Conservation (phyloP, 2,329 filamentous ascomycete genomes). For the Myriosclerotinia curreyana region DNA sequence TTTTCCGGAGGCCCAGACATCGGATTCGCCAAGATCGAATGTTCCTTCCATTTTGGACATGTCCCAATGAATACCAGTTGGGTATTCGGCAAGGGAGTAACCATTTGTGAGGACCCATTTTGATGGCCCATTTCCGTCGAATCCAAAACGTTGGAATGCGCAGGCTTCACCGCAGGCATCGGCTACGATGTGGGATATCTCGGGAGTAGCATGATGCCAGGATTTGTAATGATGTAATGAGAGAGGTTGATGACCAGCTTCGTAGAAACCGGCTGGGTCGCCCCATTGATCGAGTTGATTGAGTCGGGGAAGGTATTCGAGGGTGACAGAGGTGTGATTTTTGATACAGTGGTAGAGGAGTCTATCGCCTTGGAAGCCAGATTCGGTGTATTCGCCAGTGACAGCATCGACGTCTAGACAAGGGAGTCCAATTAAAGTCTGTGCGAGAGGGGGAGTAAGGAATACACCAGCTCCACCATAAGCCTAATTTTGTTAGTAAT, state of each 20-base stretch:
- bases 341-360: slow-evolving; percentile 38
- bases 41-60: slow-evolving; percentile 35
- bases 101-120: slow-evolving; percentile 37
- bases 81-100: slow-evolving; percentile 36
- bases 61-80: slow-evolving; percentile 38
- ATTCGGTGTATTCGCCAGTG: slow-evolving; percentile 29
- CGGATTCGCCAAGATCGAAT: slow-evolving; percentile 31
- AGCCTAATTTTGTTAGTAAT: slow-evolving; percentile 29
- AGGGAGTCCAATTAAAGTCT: slow-evolving; percentile 28
- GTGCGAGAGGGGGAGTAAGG: slow-evolving; percentile 32
- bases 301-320: slow-evolving; percentile 34
- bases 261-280: slow-evolving; percentile 39
- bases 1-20: slow-evolving; percentile 34
- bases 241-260: slow-evolving; percentile 34
- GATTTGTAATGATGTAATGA: slow-evolving; percentile 39
- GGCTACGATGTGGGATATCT: slow-evolving; percentile 32
- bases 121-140: slow-evolving; percentile 27
- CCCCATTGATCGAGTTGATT: slow-evolving; percentile 39
- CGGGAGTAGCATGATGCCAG: slow-evolving; percentile 35
- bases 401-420: slow-evolving; percentile 33
- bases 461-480: slow-evolving; percentile 40
- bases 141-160: slow-evolving; percentile 37
- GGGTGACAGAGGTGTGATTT: slow-evolving; percentile 31
- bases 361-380: slow-evolving; percentile 36
- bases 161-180: slow-evolving; percentile 40